These are phyloP conservation scores for Spathaspora sp. DNA, from an alignment of 1,139 yeast genomes.

Conservation along the genomic window DNA sequence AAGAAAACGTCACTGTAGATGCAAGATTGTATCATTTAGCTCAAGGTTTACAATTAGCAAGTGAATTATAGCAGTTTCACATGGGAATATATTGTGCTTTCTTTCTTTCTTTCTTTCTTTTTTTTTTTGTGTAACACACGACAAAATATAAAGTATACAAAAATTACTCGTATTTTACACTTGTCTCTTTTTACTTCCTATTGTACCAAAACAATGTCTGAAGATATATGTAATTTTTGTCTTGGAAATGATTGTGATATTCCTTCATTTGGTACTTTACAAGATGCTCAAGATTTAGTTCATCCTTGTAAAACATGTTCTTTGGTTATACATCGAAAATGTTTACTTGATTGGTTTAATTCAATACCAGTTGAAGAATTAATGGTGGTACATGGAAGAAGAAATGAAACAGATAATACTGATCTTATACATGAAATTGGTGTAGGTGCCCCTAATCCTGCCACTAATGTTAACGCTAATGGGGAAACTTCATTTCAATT, in stretches of 20 bases:
- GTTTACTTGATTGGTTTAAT: constrained; percentile 46
- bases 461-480: neutral
- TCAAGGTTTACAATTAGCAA: constrained; percentile 50
- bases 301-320: constrained; percentile 45
- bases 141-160: too few species aligned
- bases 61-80: constrained; percentile 7
- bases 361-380: constrained; percentile 34
- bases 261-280: constrained; percentile 41
- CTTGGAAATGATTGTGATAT: constrained; percentile 40
- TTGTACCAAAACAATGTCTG: neutral
- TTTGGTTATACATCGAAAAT: constrained; percentile 38
- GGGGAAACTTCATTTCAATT: neutral
- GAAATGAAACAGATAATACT: constrained; percentile 5
- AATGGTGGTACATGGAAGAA: constrained; percentile 22
- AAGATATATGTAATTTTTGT: constrained; percentile 36
- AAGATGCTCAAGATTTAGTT: constrained; percentile 40
- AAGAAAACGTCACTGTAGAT: constrained; percentile 75
- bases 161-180: neutral
- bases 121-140: too few species aligned
- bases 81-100: neutral
- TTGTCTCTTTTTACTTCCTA: neutral
- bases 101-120: too few species aligned
- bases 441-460: constrained; percentile 12
- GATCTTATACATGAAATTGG: constrained; percentile 13
- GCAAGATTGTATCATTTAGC: constrained; percentile 87